Evolutionary conservation across 1,284 basidiomycete species (phyloP).

Genomic region (Ganoderma sinense): DNA sequence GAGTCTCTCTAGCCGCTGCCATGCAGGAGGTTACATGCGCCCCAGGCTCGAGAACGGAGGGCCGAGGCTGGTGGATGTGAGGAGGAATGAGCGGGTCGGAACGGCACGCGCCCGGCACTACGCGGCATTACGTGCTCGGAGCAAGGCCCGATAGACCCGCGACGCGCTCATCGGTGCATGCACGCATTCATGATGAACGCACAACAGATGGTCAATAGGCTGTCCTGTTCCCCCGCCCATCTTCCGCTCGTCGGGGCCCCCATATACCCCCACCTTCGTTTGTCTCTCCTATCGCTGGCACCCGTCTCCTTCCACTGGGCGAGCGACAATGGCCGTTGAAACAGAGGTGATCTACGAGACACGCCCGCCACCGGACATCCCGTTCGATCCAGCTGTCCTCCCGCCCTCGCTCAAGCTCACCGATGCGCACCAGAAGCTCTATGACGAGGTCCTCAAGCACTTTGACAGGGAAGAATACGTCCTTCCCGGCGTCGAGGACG

Average conservation of each 20-base stretch:
- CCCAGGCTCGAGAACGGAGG: neutral
- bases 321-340: slow-evolving; percentile 9
- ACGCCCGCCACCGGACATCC: slow-evolving; percentile 24
- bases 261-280: neutral
- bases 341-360: slow-evolving; percentile 26
- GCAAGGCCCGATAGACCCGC: neutral
- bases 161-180: neutral
- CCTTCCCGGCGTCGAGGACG: slow-evolving; percentile 58
- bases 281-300: neutral
- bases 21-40: slow-evolving; percentile 29
- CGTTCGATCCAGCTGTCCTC: slow-evolving; percentile 25
- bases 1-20: slow-evolving; percentile 44
- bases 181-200: neutral
- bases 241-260: neutral
- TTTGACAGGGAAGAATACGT: slow-evolving; percentile 61
- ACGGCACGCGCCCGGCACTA: neutral
- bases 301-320: neutral
- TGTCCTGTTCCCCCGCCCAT: neutral
- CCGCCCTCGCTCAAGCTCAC: slow-evolving; percentile 43
- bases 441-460: slow-evolving; percentile 63
- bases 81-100: neutral
- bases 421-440: slow-evolving; percentile 57
- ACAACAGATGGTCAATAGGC: neutral
- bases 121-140: neutral
- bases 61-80: neutral